Evolutionary conservation across 2,329 filamentous ascomycete genomes (phyloP).

Genomic region (Akanthomyces muscarius): DNA sequence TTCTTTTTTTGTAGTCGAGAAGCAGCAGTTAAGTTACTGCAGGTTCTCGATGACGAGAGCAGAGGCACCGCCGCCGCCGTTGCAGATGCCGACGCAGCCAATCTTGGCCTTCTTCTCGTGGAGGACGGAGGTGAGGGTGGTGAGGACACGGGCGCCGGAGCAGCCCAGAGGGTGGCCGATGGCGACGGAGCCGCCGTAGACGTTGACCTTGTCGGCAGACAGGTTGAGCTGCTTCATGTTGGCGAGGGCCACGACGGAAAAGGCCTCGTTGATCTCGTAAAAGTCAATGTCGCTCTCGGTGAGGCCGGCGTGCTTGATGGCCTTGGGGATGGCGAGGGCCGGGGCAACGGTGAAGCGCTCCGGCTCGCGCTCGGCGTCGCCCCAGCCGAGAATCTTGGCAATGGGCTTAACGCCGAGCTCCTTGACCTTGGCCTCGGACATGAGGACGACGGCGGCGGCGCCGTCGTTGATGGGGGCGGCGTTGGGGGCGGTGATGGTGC

Average conservation of each 20-base stretch:
- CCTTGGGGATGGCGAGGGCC: conserved; percentile 92
- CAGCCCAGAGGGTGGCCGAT: conserved; percentile 93
- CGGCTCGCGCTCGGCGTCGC: conserved; percentile 84
- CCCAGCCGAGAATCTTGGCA: conserved; percentile 97
- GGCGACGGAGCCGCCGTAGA: conserved; percentile 92
- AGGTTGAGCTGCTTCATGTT: conserved; percentile 90
- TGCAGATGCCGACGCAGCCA: conserved; percentile 93
- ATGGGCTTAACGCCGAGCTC: conserved; percentile 86
- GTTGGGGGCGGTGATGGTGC: conserved; percentile 93
- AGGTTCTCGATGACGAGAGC: conserved; percentile 83
- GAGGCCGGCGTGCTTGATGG: conserved; percentile 88
- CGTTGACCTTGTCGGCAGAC: conserved; percentile 81
- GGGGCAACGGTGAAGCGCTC: conserved; percentile 96
- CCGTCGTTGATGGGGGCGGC: conserved; percentile 95
- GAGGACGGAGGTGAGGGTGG: conserved; percentile 83
- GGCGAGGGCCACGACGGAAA: conserved; percentile 91
- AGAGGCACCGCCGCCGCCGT: conserved; percentile 92
- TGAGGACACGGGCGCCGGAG: conserved; percentile 89
- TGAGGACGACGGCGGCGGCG: conserved; percentile 85
- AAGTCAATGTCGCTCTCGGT: conserved; percentile 75
- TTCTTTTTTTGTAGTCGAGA: not conserved
- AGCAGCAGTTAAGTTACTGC: conserved; percentile 38
- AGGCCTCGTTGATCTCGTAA: conserved; percentile 99
- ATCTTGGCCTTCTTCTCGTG: conserved; percentile 90
- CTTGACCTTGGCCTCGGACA: conserved; percentile 91